These are phyloP conservation scores for Phytophthora lateralis DNA, from an alignment of 352 stramenopile species.

Conservation along the genomic window DNA sequence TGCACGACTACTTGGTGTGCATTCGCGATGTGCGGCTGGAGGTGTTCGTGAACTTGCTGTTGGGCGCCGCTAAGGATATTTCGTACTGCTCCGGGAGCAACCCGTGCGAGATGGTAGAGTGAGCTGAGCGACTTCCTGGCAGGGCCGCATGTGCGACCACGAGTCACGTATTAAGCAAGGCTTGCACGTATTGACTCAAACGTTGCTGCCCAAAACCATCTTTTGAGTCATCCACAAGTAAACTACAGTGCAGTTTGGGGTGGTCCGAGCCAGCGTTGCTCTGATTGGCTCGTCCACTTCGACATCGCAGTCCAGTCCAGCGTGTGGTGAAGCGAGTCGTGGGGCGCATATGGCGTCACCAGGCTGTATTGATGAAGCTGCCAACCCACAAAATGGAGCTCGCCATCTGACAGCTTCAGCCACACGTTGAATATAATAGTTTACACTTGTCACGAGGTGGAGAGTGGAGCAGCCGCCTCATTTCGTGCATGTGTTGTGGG, in stretches of 20 bases:
- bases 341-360: neutral
- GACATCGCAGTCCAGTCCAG: too few species aligned
- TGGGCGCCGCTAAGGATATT: slow-evolving; percentile 39
- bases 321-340: neutral
- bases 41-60: slow-evolving; percentile 46
- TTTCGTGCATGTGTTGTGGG: neutral
- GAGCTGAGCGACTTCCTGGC: slow-evolving; percentile 49
- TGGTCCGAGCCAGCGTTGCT: too few species aligned
- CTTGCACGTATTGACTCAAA: too few species aligned
- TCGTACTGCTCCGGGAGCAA: slow-evolving; percentile 38
- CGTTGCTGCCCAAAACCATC: too few species aligned
- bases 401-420: neutral
- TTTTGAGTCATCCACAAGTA: too few species aligned
- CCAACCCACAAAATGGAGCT: neutral
- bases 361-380: neutral
- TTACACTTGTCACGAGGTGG: neutral
- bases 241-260: too few species aligned
- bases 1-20: slow-evolving; percentile 12
- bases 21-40: slow-evolving; percentile 20
- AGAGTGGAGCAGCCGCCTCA: slow-evolving; percentile 5
- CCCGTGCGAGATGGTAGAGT: slow-evolving; percentile 50
- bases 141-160: neutral
- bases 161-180: too few species aligned
- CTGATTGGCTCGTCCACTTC: neutral
- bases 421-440: too few species aligned